Evolutionary conservation across 177 flowering plant species (phyloP), one percentile per base, ranked within the genome.

Genomic region (Telopea speciosissima): DNA sequence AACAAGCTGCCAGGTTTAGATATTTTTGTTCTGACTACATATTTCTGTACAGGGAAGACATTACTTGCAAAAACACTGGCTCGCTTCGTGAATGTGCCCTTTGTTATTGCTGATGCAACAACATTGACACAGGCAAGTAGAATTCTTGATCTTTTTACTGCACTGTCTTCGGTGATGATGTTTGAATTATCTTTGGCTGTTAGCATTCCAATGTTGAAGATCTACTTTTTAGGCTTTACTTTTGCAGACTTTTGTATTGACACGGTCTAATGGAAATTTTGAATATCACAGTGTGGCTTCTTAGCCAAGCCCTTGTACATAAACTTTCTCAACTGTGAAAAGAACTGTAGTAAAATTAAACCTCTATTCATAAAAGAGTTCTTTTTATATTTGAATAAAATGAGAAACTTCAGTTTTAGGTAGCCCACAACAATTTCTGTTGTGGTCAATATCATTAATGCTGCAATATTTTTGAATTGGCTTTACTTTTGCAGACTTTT

Each of bases 81-180:
- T 73, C 93, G 97, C n/a, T 85, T 91, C 83, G 99, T 96, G 66
- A 96, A 93, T 84, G 98, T 96, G 52, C 99, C 99, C 1, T 93
- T 96, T 83, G 99, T 91, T 68, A 89, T 96, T 83, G 98, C 98
- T 42, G 99, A 93, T 87, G 98, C 99, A 52, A 96, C 99, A 72
- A 87, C 93, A 54, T 79, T 96, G 70, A 96, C 99, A 22, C 99
- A 96, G 93, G 99, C 81, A 78, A 89, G 88, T 81, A 66, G 23
- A 8, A 42, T 42, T 58, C 16, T 24, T 23, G 5, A 56, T 70
- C 11, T 63, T 1, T 31, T 42, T 64, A 13, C 12, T 49, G 54
- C 59, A 9, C 14, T 23, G 63, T 56, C 31, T 14, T n/a, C 62
- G 0, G 58, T 65, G 52, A 58, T 60, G 65, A 58, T 74, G 42